Evolutionary conservation across 768 basidiomycete species (phyloP), one percentile per base, ranked within the genome.

Genomic region (Hemileccinum rubropunctum): DNA sequence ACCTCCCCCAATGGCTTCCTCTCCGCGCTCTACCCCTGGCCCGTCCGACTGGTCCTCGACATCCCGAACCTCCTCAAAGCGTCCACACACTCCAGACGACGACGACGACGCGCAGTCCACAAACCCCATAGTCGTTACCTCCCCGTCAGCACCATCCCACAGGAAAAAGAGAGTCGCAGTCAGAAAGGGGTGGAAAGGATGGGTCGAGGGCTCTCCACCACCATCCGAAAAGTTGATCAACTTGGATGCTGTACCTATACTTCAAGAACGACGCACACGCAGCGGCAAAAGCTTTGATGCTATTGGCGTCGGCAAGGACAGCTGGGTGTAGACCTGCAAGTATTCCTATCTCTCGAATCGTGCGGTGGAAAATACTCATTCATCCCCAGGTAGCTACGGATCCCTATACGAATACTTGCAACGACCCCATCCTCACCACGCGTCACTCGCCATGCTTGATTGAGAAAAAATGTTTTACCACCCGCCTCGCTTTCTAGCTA

Each of bases 181-280:
- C 32, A 83, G 77, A 70, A 91, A 91, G 67, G 89, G 89, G 15
- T 91, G 89, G 89, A 91, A 91, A 73, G 89, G 89, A 34, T 91
- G 89, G 89, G 86, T 91, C 18, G 89, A 90, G 73, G 88, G 88
- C 57, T 89, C 88, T 18, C 86, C 86, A 21, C 81, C 82, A 45
- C 86, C 89, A 18, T 88, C 86, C 14, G 79, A 83, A 59, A 90
- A 89, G 66, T 72, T 90, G 45, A 91, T 91, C 69, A 90, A 90
- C 61, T 76, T 91, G 53, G 89, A 91, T 65, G 76, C 77, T 30
- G 85, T 83, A 2, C 80, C 83, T 23, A 70, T 86, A 7, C 75
- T 91, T 10, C 81, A 79, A 52, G 88, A 91, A 70, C 72, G 89
- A 51, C 78, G 84, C 52, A 87, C 87, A n/a, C 74, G 89, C 50